Conservation (phyloP, 176 grass and related monocot genomes). For the Oryza coarctata region DNA sequence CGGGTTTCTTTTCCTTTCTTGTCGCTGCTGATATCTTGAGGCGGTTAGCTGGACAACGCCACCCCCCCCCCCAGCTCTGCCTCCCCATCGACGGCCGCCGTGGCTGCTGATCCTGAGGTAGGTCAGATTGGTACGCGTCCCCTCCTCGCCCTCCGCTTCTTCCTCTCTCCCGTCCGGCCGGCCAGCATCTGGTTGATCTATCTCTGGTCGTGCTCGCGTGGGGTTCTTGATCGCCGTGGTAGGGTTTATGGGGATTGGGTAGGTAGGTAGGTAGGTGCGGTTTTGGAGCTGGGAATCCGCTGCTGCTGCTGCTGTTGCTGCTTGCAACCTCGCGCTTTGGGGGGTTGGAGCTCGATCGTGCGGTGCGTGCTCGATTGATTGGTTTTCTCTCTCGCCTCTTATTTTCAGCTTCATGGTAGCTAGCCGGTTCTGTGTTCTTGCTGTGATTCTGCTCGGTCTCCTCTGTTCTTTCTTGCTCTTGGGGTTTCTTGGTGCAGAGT, state of each 20-base stretch:
- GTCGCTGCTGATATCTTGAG: neutral
- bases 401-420: neutral
- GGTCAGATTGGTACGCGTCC: neutral
- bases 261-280: too few species aligned
- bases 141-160: neutral
- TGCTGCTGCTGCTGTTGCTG: neutral
- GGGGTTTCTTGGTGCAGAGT: neutral
- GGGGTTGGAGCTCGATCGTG: neutral
- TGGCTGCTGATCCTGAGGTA: neutral
- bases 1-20: neutral
- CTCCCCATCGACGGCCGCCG: too few species aligned
- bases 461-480: neutral
- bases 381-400: neutral
- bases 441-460: neutral
- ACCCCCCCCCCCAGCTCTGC: neutral
- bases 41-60: too few species aligned
- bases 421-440: neutral
- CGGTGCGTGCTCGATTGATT: too few species aligned
- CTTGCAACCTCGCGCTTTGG: neutral
- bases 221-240: neutral
- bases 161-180: neutral
- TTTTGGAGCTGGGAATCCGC: neutral
- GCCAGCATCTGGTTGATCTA: neutral
- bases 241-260: neutral
- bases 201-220: neutral